Evolutionary conservation across 495 filamentous ascomycete genomes (phyloP).

Genomic region (Cercophora scortea): DNA sequence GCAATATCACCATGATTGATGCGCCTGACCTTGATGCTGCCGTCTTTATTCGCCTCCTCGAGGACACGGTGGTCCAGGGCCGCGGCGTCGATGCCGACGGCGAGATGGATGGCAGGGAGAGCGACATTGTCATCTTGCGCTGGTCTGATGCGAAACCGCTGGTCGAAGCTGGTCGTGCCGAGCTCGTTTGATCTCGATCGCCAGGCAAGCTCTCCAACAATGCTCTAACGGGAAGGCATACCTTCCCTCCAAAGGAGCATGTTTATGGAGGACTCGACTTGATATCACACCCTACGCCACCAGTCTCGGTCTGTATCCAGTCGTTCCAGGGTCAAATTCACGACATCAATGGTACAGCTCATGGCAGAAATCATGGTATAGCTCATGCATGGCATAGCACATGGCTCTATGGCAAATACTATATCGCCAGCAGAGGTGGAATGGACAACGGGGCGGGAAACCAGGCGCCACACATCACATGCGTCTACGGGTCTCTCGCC

Average conservation of each 20-base stretch:
- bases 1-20: slow-evolving; percentile 87
- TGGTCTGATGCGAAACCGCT: slow-evolving; percentile 73
- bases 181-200: slow-evolving; percentile 58
- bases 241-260: no score
- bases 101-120: slow-evolving; percentile 56
- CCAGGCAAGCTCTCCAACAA: no score
- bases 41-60: slow-evolving; percentile 75
- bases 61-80: slow-evolving; percentile 46
- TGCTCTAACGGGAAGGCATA: no score
- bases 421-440: not conserved
- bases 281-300: no score
- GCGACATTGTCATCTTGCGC: slow-evolving; percentile 79
- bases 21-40: slow-evolving; percentile 71
- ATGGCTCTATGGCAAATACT: not conserved
- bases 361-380: no score
- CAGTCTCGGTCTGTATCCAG: no score
- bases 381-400: not conserved
- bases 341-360: no score
- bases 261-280: no score
- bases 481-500: no score
- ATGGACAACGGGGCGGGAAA: not conserved
- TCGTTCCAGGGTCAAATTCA: no score
- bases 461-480: no score
- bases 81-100: slow-evolving; percentile 52
- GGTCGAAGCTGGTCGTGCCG: slow-evolving; percentile 67